Evolutionary conservation across 106 monocot genomes (phyloP), one percentile per base, ranked within the genome.

Genomic region (Dioscorea zingiberensis): DNA sequence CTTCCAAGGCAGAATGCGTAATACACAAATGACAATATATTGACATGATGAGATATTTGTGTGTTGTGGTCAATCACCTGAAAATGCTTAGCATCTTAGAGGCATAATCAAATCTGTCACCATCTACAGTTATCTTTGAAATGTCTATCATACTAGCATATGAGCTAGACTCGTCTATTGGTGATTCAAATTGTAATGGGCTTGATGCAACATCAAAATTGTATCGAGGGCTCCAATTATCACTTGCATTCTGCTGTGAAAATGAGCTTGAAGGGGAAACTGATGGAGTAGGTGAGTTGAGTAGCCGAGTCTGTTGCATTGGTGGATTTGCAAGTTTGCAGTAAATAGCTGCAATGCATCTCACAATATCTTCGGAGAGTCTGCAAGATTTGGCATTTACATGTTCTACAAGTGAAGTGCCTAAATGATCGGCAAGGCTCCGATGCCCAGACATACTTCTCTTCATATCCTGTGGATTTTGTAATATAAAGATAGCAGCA

Each of bases 341-440:
- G 65, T 91, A 91, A 62, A 97, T 65, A 25, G 88, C 63, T 45
- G 85, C 75, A 61, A 97, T 88, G 73, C 91, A 97, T 74, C 60
- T 85, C 64, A 97, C 47, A 9, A 97, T 97, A 65, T 97, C 91
- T 77, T 85, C 83, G 44, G 95, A 97, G 55, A 97, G 83, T 79
- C 66, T 85, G 61, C 83, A 74, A 21, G 80, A 78, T 19, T 67
- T 83, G 21, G 78, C 82, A 19, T 80, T 56, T 26, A 83, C 75
- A 70, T 81, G 77, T 60, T 87, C 87, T 29, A 63, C 54, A 17
- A 95, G 68, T 13, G 87, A 85, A 48, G 80, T 62, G 17, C 85
- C 78, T 17, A 88, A 80, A 77, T 81, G 85, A 65, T 85, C 83
- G 13, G 88, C 95, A 59, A 91, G 83, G 13, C 72, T 83, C 30